phyloP scores from a whole-genome alignment of 192 early-diverging fungal species.

The Entomortierella beljakovae region DNA sequence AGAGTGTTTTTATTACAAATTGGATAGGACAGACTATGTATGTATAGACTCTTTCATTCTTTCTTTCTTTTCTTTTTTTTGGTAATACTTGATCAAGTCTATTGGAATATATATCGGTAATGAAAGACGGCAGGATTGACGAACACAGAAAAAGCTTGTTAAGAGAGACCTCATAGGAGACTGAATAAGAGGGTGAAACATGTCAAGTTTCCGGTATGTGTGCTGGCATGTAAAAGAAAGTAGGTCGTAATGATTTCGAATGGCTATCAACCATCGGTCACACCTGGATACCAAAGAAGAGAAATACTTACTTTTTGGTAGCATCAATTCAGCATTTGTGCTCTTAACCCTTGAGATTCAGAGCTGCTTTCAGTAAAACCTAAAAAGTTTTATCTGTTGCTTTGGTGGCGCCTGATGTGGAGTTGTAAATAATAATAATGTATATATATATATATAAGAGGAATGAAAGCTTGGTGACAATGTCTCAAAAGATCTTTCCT shows the following conservation, averaged over 20 bases:
- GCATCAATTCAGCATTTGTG: neutral
- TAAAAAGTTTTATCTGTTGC: neutral
- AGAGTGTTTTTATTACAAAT: no score
- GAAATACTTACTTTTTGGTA: conserved; percentile 1
- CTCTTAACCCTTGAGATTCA: neutral
- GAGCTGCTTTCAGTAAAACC: neutral
- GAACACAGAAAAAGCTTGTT: conserved; percentile 2
- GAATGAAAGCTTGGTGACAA: no score
- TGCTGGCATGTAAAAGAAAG: no score
- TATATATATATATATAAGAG: neutral
- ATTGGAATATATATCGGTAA: no score
- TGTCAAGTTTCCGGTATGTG: no score
- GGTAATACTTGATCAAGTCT: neutral
- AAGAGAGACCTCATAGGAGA: conserved; percentile 5
- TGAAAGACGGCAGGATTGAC: neutral
- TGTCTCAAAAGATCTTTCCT: no score
- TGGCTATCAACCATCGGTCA: neutral
- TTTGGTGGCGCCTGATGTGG: neutral
- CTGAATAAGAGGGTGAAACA: neutral
- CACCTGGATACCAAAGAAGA: neutral
- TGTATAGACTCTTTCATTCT: no score
- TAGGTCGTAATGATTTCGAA: no score
- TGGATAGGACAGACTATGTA: no score
- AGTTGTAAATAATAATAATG: conserved; percentile 1
- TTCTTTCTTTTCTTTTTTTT: neutral